Evolutionary conservation across 345 rosid genomes (phyloP).

Genomic region (Eucalyptus caleyi): DNA sequence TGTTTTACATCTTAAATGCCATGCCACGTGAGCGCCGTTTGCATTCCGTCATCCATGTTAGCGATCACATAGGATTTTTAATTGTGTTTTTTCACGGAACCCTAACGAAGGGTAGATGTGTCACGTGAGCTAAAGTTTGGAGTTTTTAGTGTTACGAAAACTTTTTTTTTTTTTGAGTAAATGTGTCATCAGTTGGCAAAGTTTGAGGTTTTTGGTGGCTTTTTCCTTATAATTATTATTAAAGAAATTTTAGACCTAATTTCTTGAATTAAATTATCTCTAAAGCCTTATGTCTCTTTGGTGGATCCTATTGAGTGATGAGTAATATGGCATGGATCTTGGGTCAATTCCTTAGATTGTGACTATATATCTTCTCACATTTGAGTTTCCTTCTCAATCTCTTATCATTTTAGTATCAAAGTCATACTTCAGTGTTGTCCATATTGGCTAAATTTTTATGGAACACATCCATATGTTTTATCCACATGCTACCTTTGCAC

Average conservation of each 20-base stretch:
- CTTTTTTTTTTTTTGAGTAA: too few species aligned
- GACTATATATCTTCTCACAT: neutral
- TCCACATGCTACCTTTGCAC: neutral
- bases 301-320: neutral
- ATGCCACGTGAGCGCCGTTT: too few species aligned
- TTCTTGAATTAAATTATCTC: neutral
- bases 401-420: fast-evolving
- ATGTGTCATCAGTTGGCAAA: too few species aligned
- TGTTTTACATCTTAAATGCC: too few species aligned
- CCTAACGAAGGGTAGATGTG: too few species aligned
- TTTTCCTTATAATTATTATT: neutral
- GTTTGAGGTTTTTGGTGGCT: too few species aligned
- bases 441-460: neutral
- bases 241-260: neutral
- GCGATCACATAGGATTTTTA: too few species aligned
- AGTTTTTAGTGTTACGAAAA: too few species aligned
- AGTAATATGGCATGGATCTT: neutral
- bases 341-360: neutral
- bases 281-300: neutral
- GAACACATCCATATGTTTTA: neutral
- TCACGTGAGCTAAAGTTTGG: too few species aligned
- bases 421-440: neutral
- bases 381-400: neutral
- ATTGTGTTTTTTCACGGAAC: too few species aligned
- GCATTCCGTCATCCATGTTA: too few species aligned